Conservation (phyloP, 2,329 filamentous ascomycete genomes). For the Curvularia sp. region DNA sequence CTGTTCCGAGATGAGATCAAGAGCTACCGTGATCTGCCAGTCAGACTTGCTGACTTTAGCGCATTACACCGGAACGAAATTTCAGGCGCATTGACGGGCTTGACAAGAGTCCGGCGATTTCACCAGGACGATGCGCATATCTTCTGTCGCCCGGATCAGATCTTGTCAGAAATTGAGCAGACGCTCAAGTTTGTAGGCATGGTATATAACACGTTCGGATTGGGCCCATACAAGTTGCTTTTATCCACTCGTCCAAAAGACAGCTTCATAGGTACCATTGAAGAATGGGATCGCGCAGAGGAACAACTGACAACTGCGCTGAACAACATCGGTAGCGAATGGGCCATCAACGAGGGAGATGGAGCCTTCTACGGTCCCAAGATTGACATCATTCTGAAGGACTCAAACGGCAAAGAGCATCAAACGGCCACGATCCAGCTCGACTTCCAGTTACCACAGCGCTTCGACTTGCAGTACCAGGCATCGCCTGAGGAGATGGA, state of each 20-base stretch:
- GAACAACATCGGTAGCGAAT: conserved; percentile 68
- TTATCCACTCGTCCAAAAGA: conserved; percentile 80
- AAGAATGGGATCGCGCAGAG: conserved; percentile 74
- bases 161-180: conserved; percentile 73
- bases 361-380: conserved; percentile 93
- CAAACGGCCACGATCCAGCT: conserved; percentile 89
- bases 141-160: conserved; percentile 81
- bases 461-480: conserved; percentile 78
- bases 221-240: conserved; percentile 76
- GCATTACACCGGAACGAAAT: conserved; percentile 86
- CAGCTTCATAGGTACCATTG: conserved; percentile 76
- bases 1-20: conserved; percentile 76
- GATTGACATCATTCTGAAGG: conserved; percentile 83
- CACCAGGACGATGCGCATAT: conserved; percentile 93
- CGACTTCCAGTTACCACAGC: conserved; percentile 85
- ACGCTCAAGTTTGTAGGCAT: conserved; percentile 77
- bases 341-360: conserved; percentile 79
- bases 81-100: conserved; percentile 78
- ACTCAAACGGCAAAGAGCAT: conserved; percentile 79
- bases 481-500: conserved; percentile 71
- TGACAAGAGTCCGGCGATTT: conserved; percentile 84
- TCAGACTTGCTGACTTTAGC: conserved; percentile 87
- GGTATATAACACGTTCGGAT: conserved; percentile 72
- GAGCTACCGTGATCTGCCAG: conserved; percentile 80
- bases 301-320: conserved; percentile 69